Base-by-base conservation (phyloP, 108 stramenopile genomes). In the Cyclotella distinguenda region DNA sequence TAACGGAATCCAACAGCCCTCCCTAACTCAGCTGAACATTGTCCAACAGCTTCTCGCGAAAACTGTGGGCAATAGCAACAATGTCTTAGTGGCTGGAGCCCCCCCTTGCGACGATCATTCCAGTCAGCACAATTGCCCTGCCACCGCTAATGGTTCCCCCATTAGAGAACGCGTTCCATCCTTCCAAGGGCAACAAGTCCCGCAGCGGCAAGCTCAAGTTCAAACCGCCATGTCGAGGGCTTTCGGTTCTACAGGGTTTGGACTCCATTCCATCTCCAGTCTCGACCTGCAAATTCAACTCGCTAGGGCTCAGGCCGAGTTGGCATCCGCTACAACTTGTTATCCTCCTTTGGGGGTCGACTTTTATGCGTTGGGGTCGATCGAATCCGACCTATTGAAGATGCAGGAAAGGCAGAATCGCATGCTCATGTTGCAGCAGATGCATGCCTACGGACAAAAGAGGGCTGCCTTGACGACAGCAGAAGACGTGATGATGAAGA, bases 121-220 rank as follows among this genome's bases (percentile, higher is more conserved):
- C n/a, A n/a, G n/a, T n/a, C n/a, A n/a, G n/a, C n/a, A n/a, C n/a
- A n/a, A n/a, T n/a, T n/a, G n/a, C n/a, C n/a, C n/a, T n/a, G n/a
- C n/a, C n/a, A n/a, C n/a, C n/a, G n/a, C n/a, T n/a, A n/a, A n/a
- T n/a, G n/a, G n/a, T n/a, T n/a, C n/a, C 21, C 28, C 25, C 13
- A 18, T 21, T 21, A 36, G 34, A 16, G 64, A 73, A 50, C 72
- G 65, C 48, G 57, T 73, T 16, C 64, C 72, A 15, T 73, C 72
- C 7, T 64, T 73, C 58, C 64, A 66, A 36, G 64, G 64, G 4
- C 72, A 73, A 16, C 72, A 73, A 48, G 64, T 54, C 0, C 72
- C 65, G 35, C 64, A 73, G 40, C 64, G 52, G 35, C 72, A 73
- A 38, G 67, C 57, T 19, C 67, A 68, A 59, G 67, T 68, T 43